Evolutionary conservation across 108 stramenopile genomes (phyloP).

Genomic region (Discostella pseudostelligera): DNA sequence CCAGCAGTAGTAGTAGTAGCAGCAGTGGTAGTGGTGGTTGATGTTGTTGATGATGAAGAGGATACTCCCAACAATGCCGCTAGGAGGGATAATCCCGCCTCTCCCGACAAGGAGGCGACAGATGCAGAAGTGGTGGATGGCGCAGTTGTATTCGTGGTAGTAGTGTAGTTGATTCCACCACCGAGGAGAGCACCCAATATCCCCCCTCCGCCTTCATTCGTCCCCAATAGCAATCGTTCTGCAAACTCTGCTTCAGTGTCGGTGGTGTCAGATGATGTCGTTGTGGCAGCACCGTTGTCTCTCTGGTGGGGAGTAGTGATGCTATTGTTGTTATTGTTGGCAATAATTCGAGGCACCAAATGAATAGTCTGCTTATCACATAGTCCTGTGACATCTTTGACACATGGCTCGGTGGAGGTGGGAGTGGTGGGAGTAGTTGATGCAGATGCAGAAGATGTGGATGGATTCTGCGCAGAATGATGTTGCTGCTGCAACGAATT

Average conservation of each 20-base stretch:
- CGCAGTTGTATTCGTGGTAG: too few species aligned
- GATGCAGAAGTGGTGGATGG: too few species aligned
- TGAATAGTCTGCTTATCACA: conserved; percentile 86
- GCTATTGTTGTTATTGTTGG: neutral
- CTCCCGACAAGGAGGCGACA: conserved; percentile 25
- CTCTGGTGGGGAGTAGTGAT: neutral
- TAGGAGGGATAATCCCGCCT: conserved; percentile 26
- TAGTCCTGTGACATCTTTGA: conserved; percentile 76
- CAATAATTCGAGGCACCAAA: conserved; percentile 57
- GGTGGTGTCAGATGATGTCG: neutral
- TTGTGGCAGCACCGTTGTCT: neutral
- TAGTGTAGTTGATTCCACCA: too few species aligned
- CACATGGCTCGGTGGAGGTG: conserved; percentile 10
- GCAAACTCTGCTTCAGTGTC: neutral
- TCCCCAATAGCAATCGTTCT: neutral
- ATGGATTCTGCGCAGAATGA: too few species aligned
- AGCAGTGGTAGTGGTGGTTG: too few species aligned
- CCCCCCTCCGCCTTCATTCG: conserved; percentile 11
- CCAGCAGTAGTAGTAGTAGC: neutral
- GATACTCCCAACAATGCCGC: conserved; percentile 29
- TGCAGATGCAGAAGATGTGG: too few species aligned
- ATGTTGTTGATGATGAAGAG: too few species aligned
- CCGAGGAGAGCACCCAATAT: too few species aligned
- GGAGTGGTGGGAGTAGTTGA: neutral
- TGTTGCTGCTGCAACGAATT: too few species aligned